Base-by-base conservation (phyloP, 805 yeast genomes). In the Suhomyces kilbournensis region DNA sequence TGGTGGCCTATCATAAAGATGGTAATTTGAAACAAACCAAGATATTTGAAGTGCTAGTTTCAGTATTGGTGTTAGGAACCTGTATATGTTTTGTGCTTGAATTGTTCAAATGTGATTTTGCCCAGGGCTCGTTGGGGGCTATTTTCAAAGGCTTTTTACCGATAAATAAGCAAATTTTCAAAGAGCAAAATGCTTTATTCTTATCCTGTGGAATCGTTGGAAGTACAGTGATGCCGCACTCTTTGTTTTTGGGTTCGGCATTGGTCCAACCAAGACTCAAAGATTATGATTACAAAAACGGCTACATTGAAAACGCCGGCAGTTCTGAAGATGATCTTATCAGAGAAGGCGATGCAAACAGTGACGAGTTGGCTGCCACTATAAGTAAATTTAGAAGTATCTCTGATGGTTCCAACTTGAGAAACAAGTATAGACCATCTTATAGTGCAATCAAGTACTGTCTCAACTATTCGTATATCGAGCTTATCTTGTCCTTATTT, bases 1-100 rank as follows among this genome's bases (percentile, higher is more conserved):
- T 91, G 47, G 72, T 90, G 65, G 94, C 91, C 1, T 91, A 91
- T 69, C 81, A 82, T 55, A 84, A 82, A 43, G 85, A 85, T 50
- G 92, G 93, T 0, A 82, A 90, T 8, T 78, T 90, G 82, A 78
- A 79, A 55, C 84, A 85, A 58, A 86, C 91, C 2, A 72, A 96
- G 51, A 78, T 81, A 35, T 91, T 91, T 69, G 97, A 91, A 69
- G 66, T 82, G 38, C 80, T 90, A 63, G 96, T 91, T 7, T 74
- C 90, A 0, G 51, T 77, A 0, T 74, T 91, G 32, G 97, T 91
- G 3, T 71, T 81, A 4, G 80, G 85, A 1, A 91, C 96, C 0
- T 90, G 89, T 50, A 63, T 77, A 3, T 91, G 97, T 62, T 91
- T 91, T 64, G 77, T 85, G 4, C 56, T 88, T 35, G 90, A 90